Percentiles rank a stretch among this genome's conserved stretches.
Evolutionary conservation across 108 stramenopile species (phyloP).

Genomic region (Bacterosira constricta): DNA sequence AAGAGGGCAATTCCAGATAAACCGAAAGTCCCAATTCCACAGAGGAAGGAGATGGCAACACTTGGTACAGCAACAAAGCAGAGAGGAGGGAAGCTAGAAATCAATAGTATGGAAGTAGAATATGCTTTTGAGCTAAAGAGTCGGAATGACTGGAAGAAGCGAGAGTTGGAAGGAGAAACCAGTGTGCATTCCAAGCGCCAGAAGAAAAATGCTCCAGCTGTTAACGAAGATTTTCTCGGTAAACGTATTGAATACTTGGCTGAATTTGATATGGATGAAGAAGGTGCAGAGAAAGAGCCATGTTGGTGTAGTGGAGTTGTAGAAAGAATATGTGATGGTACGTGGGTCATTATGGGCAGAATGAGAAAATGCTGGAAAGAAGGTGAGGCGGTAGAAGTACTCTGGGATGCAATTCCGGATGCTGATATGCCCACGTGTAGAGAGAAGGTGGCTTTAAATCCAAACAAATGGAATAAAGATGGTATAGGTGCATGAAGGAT

Average conservation of each 20-base stretch:
- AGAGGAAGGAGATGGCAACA: background rate
- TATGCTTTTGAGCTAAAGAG: background rate
- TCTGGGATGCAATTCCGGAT: constrained; percentile 4
- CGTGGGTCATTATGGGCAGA: background rate
- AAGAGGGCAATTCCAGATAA: constrained; percentile 2
- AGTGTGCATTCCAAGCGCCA: background rate
- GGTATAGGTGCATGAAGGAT: no score
- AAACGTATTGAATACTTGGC: background rate
- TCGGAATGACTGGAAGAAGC: background rate
- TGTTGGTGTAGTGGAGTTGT: constrained; percentile 3
- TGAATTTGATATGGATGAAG: background rate
- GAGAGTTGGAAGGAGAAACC: background rate
- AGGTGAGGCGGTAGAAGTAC: background rate
- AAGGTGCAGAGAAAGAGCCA: background rate
- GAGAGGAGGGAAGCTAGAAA: no score
- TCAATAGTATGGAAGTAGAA: background rate
- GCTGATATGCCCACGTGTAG: no score
- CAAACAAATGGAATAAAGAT: no score
- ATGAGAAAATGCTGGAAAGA: background rate
- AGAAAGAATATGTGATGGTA: background rate
- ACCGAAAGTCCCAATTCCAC: background rate
- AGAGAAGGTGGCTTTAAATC: no score
- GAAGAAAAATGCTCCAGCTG: background rate
- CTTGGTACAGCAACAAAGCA: constrained; percentile 1
- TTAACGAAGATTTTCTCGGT: background rate